Base-by-base conservation (phyloP, 1,139 yeast genomes). In the Ashbya aceris region DNA sequence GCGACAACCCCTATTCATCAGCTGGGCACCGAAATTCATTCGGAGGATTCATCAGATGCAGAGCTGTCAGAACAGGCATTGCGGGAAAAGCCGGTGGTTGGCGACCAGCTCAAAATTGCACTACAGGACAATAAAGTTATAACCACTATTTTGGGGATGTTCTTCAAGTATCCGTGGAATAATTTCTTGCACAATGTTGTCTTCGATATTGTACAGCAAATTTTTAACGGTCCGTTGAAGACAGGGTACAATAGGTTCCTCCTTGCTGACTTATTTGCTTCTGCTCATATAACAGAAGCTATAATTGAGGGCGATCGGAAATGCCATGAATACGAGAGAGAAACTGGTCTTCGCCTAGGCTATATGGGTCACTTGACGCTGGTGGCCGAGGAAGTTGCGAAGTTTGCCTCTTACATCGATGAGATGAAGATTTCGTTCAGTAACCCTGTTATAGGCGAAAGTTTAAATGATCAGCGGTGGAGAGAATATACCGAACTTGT, bases 341-440 rank as follows among this genome's bases (percentile, higher is more conserved):
- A 49, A 9, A 55, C 60, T 7, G 77, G 80, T 42, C 71, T 86
- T 43, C 71, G 98, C 49, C 70, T 91, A 43, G 99, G 98, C 1
- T 93, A 86, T 62, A 93, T 93, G 95, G 99, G 99, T 30, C 98
- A 91, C 64, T 69, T 91, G 57, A 89, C 96, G 0, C 70, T 91
- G 47, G 89, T 93, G 47, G 95, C 96, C 4, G 98, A 93, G 61
- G 99, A 91, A 61, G 95, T 91, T 36, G 96, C 91, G 42, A 91
- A 91, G 62, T 91, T 91, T 60, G 80, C 67, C 4, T 62, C 67
- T 3, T 57, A 60, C 42, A 54, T 66, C 36, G 61, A 61, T 27
- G 65, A 60, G 41, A 55, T 58, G 55, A 66, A 65, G 38, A 56
- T 55, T 17, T 58, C 57, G 2, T 52, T 64, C 38, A 52, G 60